These are phyloP conservation scores for Fusarium sublunatum DNA, from an alignment of 2,329 filamentous ascomycete species.

Conservation along the genomic window DNA sequence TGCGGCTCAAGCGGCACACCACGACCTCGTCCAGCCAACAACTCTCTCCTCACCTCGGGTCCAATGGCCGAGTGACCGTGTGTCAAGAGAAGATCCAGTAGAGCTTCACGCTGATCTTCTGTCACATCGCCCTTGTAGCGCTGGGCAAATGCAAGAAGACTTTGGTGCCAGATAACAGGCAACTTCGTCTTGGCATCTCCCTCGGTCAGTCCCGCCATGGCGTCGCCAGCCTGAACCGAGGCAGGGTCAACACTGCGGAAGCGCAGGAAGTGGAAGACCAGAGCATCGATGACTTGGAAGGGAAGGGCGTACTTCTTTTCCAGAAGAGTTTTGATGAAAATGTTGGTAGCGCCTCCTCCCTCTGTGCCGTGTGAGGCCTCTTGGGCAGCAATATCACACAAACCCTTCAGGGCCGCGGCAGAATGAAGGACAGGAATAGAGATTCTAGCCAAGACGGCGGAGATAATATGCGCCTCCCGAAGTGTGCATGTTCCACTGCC, in stretches of 20 bases:
- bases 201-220: slow-evolving; percentile 60
- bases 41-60: slow-evolving; percentile 88
- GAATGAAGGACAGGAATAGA: slow-evolving; percentile 93
- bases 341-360: slow-evolving; percentile 90
- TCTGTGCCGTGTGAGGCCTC: slow-evolving; percentile 86
- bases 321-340: slow-evolving; percentile 91
- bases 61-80: slow-evolving; percentile 90
- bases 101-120: slow-evolving; percentile 90
- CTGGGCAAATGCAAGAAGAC: slow-evolving; percentile 89
- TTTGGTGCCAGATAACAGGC: slow-evolving; percentile 97
- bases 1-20: slow-evolving; percentile 74
- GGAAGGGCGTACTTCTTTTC: slow-evolving; percentile 98
- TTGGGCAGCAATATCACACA: slow-evolving; percentile 94
- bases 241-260: slow-evolving; percentile 79
- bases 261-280: slow-evolving; percentile 96
- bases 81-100: slow-evolving; percentile 86
- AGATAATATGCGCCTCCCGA: slow-evolving; percentile 91
- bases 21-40: slow-evolving; percentile 87
- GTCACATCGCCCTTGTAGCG: slow-evolving; percentile 96
- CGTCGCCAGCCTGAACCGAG: slow-evolving; percentile 63
- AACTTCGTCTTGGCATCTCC: slow-evolving; percentile 71
- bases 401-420: slow-evolving; percentile 86
- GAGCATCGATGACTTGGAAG: slow-evolving; percentile 91
- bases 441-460: slow-evolving; percentile 84
- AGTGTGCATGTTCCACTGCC: slow-evolving; percentile 88